Percentiles rank a stretch among this genome's conserved stretches.
Conservation (phyloP, 179 eudicot genomes). For the Actinidia chinensis region DNA sequence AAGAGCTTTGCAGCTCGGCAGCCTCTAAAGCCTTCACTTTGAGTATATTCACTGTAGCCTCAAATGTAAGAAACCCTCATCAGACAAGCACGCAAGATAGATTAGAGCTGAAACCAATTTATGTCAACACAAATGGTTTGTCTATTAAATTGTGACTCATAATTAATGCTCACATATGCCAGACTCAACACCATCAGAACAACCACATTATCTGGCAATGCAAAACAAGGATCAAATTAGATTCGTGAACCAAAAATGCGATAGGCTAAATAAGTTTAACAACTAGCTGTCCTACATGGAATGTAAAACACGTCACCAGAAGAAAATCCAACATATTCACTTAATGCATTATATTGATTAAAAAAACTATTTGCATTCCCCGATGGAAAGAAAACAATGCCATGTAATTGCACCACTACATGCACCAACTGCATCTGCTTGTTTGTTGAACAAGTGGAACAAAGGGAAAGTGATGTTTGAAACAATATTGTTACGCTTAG, state of each 20-base stretch:
- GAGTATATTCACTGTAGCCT: conserved; percentile 74
- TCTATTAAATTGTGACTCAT: neutral
- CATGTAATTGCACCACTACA: conserved; percentile 35
- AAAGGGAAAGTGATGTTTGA: conserved; percentile 51
- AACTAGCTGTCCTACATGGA: neutral
- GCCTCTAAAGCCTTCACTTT: conserved; percentile 91
- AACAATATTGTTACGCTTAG: conserved; percentile 65
- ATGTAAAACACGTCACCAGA: neutral
- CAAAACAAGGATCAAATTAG: conserved; percentile 2
- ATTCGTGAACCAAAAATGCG: neutral
- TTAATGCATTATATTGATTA: neutral
- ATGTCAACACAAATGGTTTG: neutral
- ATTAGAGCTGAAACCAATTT: neutral
- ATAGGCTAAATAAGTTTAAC: conserved; percentile 1
- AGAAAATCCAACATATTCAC: neutral
- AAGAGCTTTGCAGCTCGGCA: conserved; percentile 89
- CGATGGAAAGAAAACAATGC: neutral
- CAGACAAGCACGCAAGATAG: conserved; percentile 1
- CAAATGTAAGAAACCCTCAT: neutral
- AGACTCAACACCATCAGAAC: neutral
- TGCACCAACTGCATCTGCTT: conserved; percentile 63
- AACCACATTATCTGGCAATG: neutral
- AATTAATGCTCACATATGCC: neutral
- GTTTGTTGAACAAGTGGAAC: conserved; percentile 82
- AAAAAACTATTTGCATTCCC: neutral